Base-by-base conservation (phyloP, 768 basidiomycete genomes). In the Amanita phalloides region DNA sequence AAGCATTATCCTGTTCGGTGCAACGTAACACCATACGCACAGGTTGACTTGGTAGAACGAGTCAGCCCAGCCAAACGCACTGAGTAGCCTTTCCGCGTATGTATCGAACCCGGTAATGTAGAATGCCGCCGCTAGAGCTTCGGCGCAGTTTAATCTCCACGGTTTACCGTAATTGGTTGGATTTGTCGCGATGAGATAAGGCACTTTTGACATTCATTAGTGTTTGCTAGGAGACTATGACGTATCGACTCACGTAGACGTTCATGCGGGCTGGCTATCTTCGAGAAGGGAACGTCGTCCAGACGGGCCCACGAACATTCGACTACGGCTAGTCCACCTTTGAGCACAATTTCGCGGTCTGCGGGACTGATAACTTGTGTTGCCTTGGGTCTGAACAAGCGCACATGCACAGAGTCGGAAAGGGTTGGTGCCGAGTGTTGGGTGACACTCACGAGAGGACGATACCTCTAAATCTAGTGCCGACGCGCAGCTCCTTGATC, bases 151-250 rank as follows among this genome's bases (percentile, higher is more conserved):
- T 37, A 99, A 72, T 45, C 86, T 74, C 92, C 93, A 97, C 0
- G 96, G 96, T 64, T 91, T 93, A 8, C 96, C 96, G 58, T 98
- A 99, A 67, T 99, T 99, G 8, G 92, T 92, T 0, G 95, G 93
- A 64, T 99, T 99, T 0, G 92, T 87, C 0, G 96, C 96, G 41
- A 98, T 66, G 17, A 99, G 78, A 64, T 95, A 98, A 0, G 96
- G 96, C 26, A 99, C 95, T 99, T 56, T 11, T 17, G 14, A 36
- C 3, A 38, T 9, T 45, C 26, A 20, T n/a, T 9, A 25, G 38
- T 30, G 36, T 26, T 23, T 26, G 25, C 44, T 36, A 30, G 32
- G 48, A 6, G 25, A 6, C 14, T n/a, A 41, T 3, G 38, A 44
- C 11, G 41, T n/a, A 20, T 20, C 10, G 46, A 39, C 90, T 55